Evolutionary conservation across 495 filamentous ascomycete species (phyloP), one percentile per base, ranked within the genome.

Genomic region (Penicillium coprophilum): DNA sequence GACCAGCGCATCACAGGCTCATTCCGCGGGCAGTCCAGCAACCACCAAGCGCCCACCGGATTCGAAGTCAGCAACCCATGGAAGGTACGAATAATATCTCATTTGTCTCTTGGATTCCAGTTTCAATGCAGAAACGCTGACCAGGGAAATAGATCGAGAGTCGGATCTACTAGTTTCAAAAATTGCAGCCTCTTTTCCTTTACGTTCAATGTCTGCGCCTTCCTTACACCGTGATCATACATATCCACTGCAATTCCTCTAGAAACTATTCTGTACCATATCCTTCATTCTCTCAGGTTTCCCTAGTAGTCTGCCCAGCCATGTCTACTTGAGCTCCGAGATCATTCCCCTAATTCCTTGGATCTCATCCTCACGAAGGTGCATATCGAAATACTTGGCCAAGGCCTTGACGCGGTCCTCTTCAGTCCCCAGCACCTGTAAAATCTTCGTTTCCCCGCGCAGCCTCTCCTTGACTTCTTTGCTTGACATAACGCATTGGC

Each of bases 61-160:
- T 99, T 95, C 77, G 93, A 96, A 66, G 62, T 96, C 64, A 97
- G 87, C 82, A 96, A 96, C 73, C 88, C 91, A 28, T 99, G 95
- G 95, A 92, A 84, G 82, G 88, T 90, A 80, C 47, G 77, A 55
- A 58, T 13, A 9, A 53, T 15, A 40, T n/a, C 19, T 24, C 12
- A 13, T 12, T 3, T 32, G 28, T 47, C 17, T 20, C 13, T 21
- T 27, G 20, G 9, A 19, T 12, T 46, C 32, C n/a, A 24, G 24
- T 41, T 11, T 38, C 1, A 3, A 31, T 38, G 17, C 46, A 23
- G 17, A 45, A 23, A 48, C 47, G 53, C 64, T 68, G 50, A 71
- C 47, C 28, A 8, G 6, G 23, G 15, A 17, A 21, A 34, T 57
- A 77, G 74, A 46, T 77, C 56, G 74, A 77, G 61, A 76, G 71